Evolutionary conservation across 2,329 filamentous ascomycete species (phyloP), one percentile per base, ranked within the genome.

Genomic region (Helotiales sp.): DNA sequence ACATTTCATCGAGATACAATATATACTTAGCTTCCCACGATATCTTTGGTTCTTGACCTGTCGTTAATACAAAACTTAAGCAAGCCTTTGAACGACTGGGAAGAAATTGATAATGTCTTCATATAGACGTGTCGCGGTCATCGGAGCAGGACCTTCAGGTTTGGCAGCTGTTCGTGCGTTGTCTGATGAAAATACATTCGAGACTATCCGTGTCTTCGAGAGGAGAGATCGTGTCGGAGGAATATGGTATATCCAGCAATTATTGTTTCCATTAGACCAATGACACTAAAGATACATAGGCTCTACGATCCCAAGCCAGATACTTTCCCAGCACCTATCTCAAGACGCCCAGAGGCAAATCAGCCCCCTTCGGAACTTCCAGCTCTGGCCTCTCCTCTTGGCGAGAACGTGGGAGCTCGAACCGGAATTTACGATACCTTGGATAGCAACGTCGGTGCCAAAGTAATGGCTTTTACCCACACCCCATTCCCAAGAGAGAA

Each of bases 161-260:
- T 79, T 80, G 13, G 83, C 84, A 57, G 73, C 82, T 0, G 78
- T 83, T 3, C 81, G 85, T 71, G 82, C 83, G 1, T 70, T 86
- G 27, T 76, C 75, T 29, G 75, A 81, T 63, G 84, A 87, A 65
- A 75, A 81, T 56, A 65, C 73, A 0, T 86, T 86, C 63, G 80
- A 85, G 52, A 69, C 75, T 2, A 81, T 86, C 53, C 77, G 81
- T 3, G 81, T 86, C 0, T 87, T 86, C 65, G 84, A 87, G 66
- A 74, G 83, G 19, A 77, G 81, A 44, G 79, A 82, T 57, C 75
- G 74, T 9, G 73, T 81, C 1, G 84, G 84, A 40, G 84, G 84
- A 15, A 83, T 79, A 55, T 86, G 84, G 84, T 84, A 59, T n/a
- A 19, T 29, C 30, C 6, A 25, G 3, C 46, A 48, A 33, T 2